Conservation (phyloP, 768 basidiomycete species). For the Serendipita indica region DNA sequence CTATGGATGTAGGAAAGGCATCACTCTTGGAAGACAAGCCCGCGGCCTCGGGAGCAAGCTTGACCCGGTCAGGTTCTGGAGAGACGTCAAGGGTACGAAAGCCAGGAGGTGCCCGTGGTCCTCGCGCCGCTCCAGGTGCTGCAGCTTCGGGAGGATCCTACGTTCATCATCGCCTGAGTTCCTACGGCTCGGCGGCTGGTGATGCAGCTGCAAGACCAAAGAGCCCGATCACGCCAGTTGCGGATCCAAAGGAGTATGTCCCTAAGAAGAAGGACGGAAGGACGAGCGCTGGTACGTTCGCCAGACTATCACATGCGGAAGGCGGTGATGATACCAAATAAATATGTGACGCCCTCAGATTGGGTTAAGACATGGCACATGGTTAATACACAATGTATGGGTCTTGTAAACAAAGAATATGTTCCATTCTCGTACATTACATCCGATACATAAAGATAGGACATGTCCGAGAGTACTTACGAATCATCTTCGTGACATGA, state of each 20-base stretch:
- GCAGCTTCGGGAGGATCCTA: neutral
- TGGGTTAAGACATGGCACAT: neutral
- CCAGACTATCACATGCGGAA: slow-evolving; percentile 67
- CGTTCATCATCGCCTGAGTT: slow-evolving; percentile 8
- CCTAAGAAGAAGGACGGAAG: slow-evolving; percentile 23
- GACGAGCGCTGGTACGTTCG: slow-evolving; percentile 25
- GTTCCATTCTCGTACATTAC: too few relatives aligned
- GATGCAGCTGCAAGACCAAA: slow-evolving; percentile 34
- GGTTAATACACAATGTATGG: neutral
- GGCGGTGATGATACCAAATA: slow-evolving; percentile 63
- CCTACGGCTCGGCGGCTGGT: slow-evolving; percentile 26
- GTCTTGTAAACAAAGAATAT: too few relatives aligned
- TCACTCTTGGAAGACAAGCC: slow-evolving; percentile 17
- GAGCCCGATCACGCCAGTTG: slow-evolving; percentile 23
- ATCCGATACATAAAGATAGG: neutral
- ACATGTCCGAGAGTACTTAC: neutral
- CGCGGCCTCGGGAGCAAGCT: slow-evolving; percentile 17
- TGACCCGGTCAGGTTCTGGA: slow-evolving; percentile 36
- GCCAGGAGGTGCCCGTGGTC: slow-evolving; percentile 34
- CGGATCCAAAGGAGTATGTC: slow-evolving; percentile 17
- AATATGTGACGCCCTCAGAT: slow-evolving; percentile 9
- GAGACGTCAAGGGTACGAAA: slow-evolving; percentile 30
- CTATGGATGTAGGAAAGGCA: slow-evolving; percentile 14
- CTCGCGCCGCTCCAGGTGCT: slow-evolving; percentile 27
- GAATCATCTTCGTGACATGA: neutral